Evolutionary conservation across 495 filamentous ascomycete genomes (phyloP).

Genomic region (Penicillium goetzii): DNA sequence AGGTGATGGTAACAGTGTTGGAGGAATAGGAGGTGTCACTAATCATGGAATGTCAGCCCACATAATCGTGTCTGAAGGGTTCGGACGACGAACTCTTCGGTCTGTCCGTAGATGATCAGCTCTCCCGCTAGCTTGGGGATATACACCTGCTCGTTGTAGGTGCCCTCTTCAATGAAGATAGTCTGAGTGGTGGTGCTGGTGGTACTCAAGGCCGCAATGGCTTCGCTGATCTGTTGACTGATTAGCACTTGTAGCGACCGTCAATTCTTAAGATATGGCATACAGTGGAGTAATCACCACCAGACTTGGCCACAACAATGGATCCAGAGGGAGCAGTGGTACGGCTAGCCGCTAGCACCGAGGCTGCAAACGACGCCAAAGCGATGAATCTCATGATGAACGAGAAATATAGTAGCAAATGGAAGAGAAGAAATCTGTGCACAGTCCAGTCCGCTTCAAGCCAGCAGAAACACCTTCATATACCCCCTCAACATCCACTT

Average conservation of each 20-base stretch:
- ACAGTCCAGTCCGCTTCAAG: background rate
- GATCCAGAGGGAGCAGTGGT: constrained; percentile 55
- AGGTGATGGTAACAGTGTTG: constrained; percentile 64
- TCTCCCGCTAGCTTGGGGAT: constrained; percentile 50
- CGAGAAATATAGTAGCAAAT: background rate
- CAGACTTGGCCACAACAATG: constrained; percentile 53
- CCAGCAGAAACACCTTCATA: background rate
- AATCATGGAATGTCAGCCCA: background rate
- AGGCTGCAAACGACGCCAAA: constrained; percentile 27
- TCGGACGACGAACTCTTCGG: constrained; percentile 45
- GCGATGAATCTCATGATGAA: constrained; percentile 18
- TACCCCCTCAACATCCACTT: background rate
- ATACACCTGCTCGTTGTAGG: constrained; percentile 63
- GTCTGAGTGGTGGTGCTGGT: constrained; percentile 53
- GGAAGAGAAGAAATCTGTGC: background rate
- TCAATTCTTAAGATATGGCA: background rate
- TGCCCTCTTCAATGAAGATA: constrained; percentile 65
- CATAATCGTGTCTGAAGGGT: background rate
- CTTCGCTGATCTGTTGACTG: constrained; percentile 52
- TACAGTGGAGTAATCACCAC: constrained; percentile 45
- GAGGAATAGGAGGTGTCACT: constrained; percentile 52
- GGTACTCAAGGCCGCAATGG: constrained; percentile 57
- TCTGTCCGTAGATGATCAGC: constrained; percentile 65
- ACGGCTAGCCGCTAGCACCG: constrained; percentile 44
- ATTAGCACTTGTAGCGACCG: background rate